phyloP scores from a whole-genome alignment of 169 alveolate genomes.

The Cryptosporidium parvum region DNA sequence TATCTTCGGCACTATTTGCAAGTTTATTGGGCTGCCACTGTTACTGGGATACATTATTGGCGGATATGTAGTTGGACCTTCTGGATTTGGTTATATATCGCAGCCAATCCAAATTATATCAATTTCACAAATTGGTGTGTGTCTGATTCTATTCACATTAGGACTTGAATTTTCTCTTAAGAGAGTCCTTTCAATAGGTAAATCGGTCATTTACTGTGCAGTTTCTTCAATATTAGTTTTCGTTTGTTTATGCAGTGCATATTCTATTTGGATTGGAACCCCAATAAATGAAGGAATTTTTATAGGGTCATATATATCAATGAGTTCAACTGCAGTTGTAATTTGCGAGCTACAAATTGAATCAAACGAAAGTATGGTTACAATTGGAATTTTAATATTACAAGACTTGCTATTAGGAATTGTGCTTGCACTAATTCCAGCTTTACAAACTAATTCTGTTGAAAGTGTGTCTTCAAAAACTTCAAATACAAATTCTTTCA shows the following conservation, averaged over 20 bases:
- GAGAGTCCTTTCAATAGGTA: constrained; percentile 63
- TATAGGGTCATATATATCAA: constrained; percentile 69
- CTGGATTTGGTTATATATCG: constrained; percentile 68
- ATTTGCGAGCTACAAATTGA: constrained; percentile 67
- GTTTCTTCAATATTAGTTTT: constrained; percentile 32
- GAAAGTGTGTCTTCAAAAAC: background rate
- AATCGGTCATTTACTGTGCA: constrained; percentile 66
- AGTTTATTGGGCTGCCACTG: constrained; percentile 60
- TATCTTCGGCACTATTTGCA: constrained; percentile 65
- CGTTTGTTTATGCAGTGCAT: constrained; percentile 47
- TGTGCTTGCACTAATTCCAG: constrained; percentile 57
- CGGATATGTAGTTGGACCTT: constrained; percentile 72
- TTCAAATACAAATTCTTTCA: background rate
- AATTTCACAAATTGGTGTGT: constrained; percentile 73
- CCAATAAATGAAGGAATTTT: constrained; percentile 74
- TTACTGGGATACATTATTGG: constrained; percentile 69
- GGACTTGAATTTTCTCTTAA: constrained; percentile 67
- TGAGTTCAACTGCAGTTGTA: constrained; percentile 74
- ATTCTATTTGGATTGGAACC: constrained; percentile 69
- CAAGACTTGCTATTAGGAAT: constrained; percentile 59
- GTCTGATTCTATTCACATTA: constrained; percentile 40
- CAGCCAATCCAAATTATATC: constrained; percentile 72
- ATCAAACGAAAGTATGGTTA: constrained; percentile 63
- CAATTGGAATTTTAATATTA: constrained; percentile 61
- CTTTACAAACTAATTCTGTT: constrained; percentile 22